phyloP scores from a whole-genome alignment of 306 rosid species.

The Boehmeria nivea region DNA sequence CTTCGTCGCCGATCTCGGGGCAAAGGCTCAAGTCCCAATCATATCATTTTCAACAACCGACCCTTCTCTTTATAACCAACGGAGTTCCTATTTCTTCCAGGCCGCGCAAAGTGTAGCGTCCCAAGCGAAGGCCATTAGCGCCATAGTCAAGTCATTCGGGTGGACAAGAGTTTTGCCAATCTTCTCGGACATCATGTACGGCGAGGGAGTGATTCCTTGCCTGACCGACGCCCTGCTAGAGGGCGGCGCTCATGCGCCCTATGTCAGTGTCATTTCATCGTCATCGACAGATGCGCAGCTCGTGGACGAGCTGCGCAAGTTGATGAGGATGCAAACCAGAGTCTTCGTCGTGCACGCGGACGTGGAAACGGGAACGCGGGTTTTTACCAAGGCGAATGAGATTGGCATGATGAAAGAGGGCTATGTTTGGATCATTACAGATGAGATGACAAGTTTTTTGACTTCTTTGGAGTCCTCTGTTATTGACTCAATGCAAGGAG shows the following conservation, averaged over 20 bases:
- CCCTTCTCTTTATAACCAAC: too few species aligned
- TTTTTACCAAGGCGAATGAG: constrained; percentile 24
- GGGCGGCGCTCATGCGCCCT: constrained; percentile 11
- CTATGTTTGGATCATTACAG: constrained; percentile 25
- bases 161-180: constrained; percentile 27
- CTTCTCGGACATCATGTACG: constrained; percentile 36
- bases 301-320: constrained; percentile 10
- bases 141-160: constrained; percentile 22
- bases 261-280: constrained; percentile 21
- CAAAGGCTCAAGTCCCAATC: constrained; percentile 30
- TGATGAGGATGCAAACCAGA: constrained; percentile 8
- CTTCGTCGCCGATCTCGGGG: constrained; percentile 21
- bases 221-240: constrained; percentile 22
- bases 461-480: constrained; percentile 2
- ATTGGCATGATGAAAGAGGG: constrained; percentile 26
- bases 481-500: constrained; percentile 37
- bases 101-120: too few species aligned
- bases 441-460: constrained; percentile 20
- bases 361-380: constrained; percentile 7
- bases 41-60: constrained; percentile 27
- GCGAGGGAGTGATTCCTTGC: constrained; percentile 31
- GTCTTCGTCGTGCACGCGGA: constrained; percentile 38
- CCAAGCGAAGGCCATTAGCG: constrained; percentile 24
- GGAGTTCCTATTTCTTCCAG: too few species aligned
- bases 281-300: not conserved